Conservation (phyloP, 2,329 filamentous ascomycete species). For the Trichophyton simii region DNA sequence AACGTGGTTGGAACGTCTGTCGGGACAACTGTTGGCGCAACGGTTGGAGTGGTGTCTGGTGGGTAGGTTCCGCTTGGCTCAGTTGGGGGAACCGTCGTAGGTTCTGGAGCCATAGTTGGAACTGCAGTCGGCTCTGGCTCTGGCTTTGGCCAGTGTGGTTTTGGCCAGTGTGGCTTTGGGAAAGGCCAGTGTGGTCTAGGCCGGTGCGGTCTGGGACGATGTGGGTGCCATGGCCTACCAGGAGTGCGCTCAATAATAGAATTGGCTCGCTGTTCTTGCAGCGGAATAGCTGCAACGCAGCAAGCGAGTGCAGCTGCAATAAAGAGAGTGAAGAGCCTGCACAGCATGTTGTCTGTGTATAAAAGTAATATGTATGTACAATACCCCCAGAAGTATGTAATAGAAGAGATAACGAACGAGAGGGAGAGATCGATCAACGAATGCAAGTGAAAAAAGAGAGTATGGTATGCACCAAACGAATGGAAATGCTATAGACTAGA, state of each 20-base stretch:
- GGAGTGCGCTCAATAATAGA: neutral
- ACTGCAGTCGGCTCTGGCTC: neutral
- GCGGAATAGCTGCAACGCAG: neutral
- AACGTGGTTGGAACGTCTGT: neutral
- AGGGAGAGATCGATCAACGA: neutral
- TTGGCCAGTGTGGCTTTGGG: neutral
- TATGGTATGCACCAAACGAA: neutral
- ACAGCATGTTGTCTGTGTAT: slow-evolving; percentile 3
- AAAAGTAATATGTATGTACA: neutral
- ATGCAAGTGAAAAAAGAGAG: neutral
- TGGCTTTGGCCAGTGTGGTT: neutral
- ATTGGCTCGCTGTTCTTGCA: neutral
- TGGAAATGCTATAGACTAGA: neutral
- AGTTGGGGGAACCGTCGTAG: neutral
- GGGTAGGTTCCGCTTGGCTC: neutral
- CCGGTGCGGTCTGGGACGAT: neutral
- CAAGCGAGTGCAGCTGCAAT: neutral
- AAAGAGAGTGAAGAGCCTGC: slow-evolving; percentile 6
- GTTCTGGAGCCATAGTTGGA: neutral
- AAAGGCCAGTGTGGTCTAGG: neutral
- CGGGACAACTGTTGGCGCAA: neutral
- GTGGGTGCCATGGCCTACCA: neutral
- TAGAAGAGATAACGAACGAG: neutral
- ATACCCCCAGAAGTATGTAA: neutral
- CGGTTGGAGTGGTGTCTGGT: neutral